Conservation (phyloP, 345 rosid species). For the Linum usitatissimum region DNA sequence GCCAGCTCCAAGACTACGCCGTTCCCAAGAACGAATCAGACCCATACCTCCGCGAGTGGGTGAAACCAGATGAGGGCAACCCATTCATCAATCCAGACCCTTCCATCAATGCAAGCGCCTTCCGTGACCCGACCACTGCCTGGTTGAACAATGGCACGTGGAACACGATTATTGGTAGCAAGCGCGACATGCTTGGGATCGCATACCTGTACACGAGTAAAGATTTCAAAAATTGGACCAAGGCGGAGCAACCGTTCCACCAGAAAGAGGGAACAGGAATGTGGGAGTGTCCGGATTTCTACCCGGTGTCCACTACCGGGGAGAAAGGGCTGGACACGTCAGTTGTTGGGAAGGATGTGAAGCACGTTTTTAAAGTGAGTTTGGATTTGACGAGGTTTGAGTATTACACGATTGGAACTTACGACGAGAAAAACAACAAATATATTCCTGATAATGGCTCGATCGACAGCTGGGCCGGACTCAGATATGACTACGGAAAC, state of each 20-base stretch:
- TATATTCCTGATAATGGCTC: background rate
- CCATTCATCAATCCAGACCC: background rate
- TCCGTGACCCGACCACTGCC: constrained; percentile 4
- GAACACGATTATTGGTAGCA: background rate
- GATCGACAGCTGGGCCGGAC: constrained; percentile 1
- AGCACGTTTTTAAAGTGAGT: background rate
- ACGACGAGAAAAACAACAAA: background rate
- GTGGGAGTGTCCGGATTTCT: constrained; percentile 3
- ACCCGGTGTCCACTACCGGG: background rate
- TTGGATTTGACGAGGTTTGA: constrained; percentile 2
- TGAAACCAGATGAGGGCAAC: background rate
- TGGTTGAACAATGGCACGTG: background rate
- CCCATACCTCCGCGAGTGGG: constrained; percentile 5
- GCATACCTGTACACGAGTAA: background rate
- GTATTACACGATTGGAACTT: background rate
- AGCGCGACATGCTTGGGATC: background rate
- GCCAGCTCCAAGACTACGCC: background rate
- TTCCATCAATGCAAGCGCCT: constrained; percentile 1
- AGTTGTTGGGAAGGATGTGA: background rate
- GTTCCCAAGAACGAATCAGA: background rate
- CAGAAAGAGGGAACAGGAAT: background rate
- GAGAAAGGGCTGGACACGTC: background rate
- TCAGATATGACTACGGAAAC: constrained; percentile 1
- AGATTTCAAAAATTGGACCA: background rate
- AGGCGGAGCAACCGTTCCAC: background rate